Percentiles rank a stretch among this genome's conserved stretches.
These are phyloP conservation scores for Prunus salicina DNA, from an alignment of 306 rosid species.

Conservation along the genomic window DNA sequence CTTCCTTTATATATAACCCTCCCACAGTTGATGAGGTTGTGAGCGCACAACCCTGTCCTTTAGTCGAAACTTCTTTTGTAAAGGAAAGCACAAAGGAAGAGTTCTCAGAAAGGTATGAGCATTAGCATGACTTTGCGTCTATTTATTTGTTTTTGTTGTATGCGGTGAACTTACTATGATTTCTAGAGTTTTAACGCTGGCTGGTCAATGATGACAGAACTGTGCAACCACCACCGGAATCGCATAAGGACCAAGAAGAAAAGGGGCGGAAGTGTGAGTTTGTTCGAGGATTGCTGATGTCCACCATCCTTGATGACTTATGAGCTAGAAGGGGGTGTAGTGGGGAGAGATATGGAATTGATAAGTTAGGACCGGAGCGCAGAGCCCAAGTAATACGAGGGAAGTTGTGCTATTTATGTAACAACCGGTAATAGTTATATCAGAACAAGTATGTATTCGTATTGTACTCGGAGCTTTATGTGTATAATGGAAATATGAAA, in stretches of 20 bases:
- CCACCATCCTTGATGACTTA: conserved; percentile 69
- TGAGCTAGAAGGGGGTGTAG: conserved; percentile 19
- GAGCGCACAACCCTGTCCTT: conserved; percentile 36
- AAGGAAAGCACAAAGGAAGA: conserved; percentile 49
- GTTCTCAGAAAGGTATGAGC: conserved; percentile 44
- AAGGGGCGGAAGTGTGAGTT: conserved; percentile 68
- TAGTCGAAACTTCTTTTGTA: conserved; percentile 34
- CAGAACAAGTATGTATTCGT: conserved; percentile 29
- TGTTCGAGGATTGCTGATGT: conserved; percentile 71
- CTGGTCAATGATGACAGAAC: conserved; percentile 45
- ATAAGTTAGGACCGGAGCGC: conserved; percentile 20
- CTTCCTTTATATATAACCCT: conserved; percentile 75
- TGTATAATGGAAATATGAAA: conserved; percentile 50
- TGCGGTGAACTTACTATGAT: neutral
- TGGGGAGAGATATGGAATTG: neutral
- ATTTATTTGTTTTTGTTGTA: neutral
- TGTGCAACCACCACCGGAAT: conserved; percentile 33
- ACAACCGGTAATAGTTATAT: conserved; percentile 43
- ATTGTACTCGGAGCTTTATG: conserved; percentile 35
- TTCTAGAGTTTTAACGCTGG: neutral
- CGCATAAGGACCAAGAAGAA: conserved; percentile 66
- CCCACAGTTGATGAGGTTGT: conserved; percentile 37
- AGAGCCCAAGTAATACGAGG: conserved; percentile 19
- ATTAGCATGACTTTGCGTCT: neutral
- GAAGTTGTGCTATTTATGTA: conserved; percentile 26